Conservation (phyloP, 2,329 filamentous ascomycete species). For the Thielaviopsis populi region DNA sequence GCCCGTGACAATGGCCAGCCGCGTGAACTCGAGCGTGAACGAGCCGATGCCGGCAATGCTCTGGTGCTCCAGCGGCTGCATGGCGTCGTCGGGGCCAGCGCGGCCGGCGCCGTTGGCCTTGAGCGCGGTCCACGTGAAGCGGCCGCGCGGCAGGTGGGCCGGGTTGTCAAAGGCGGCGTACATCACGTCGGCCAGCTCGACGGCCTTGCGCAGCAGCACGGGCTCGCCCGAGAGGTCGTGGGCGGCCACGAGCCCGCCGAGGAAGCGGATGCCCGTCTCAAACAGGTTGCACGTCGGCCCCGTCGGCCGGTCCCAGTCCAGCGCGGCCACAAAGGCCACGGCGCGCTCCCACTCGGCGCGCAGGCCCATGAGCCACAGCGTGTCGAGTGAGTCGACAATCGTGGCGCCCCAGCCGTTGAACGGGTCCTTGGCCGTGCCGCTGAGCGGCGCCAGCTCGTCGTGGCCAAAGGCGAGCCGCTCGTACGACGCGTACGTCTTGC, state of each 20-base stretch:
- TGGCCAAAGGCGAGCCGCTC: constrained; percentile 47
- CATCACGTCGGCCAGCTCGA: constrained; percentile 47
- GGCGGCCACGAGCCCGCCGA: constrained; percentile 53
- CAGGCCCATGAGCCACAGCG: constrained; percentile 59
- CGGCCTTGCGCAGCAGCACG: constrained; percentile 44
- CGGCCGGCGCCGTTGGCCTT: constrained; percentile 19
- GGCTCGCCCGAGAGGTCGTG: constrained; percentile 48
- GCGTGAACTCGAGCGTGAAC: constrained; percentile 46
- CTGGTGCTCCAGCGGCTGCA: constrained; percentile 23
- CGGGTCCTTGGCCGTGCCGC: constrained; percentile 36
- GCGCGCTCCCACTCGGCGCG: constrained; percentile 50
- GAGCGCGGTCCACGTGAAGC: constrained; percentile 30
- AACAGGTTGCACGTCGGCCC: constrained; percentile 44
- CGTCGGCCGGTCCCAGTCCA: constrained; percentile 45
- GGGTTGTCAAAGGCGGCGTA: constrained; percentile 54
- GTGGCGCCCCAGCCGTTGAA: constrained; percentile 56
- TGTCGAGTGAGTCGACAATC: constrained; percentile 52
- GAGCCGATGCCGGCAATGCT: constrained; percentile 35
- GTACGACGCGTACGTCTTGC: constrained; percentile 45
- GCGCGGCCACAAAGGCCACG: constrained; percentile 38
- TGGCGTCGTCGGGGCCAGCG: constrained; percentile 21
- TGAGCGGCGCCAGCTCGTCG: constrained; percentile 47
- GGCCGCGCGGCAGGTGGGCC: constrained; percentile 46
- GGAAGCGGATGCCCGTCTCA: constrained; percentile 56
- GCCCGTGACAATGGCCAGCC: constrained; percentile 47